phyloP scores from a whole-genome alignment of 176 grass and related monocot genomes.

The Tillandsia fasciculata region DNA sequence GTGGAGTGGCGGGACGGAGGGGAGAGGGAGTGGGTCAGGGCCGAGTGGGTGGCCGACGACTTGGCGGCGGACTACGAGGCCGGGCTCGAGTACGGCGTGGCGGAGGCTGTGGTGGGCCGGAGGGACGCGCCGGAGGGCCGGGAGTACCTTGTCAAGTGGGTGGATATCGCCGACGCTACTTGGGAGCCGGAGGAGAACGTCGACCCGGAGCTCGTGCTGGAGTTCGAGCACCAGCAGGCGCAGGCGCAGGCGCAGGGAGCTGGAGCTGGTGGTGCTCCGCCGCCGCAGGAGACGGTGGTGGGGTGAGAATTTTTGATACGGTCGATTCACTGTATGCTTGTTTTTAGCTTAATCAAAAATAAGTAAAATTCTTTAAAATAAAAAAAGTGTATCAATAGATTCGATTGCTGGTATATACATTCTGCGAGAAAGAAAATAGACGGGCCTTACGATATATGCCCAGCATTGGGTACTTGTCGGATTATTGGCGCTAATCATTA shows the following conservation, averaged over 20 bases:
- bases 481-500: too few species aligned
- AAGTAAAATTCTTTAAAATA: too few species aligned
- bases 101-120: slow-evolving; percentile 48
- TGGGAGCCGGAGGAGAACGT: slow-evolving; percentile 95
- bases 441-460: too few species aligned
- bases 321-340: background rate
- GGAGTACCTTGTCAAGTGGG: slow-evolving; percentile 91
- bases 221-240: slow-evolving; percentile 42
- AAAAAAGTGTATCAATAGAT: too few species aligned
- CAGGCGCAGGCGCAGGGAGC: background rate
- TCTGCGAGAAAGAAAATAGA: too few species aligned
- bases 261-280: background rate
- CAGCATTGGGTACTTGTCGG: too few species aligned
- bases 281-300: slow-evolving; percentile 12
- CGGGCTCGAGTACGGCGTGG: slow-evolving; percentile 84
- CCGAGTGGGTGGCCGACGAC: slow-evolving; percentile 72
- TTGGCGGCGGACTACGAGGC: slow-evolving; percentile 64
- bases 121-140: slow-evolving; percentile 32
- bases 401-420: too few species aligned
- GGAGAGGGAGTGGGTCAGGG: slow-evolving; percentile 87
- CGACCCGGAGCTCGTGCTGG: slow-evolving; percentile 64
- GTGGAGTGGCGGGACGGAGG: slow-evolving; percentile 88
- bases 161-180: slow-evolving; percentile 62
- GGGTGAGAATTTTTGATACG: slow-evolving; percentile 7
- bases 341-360: background rate